Percentiles rank a stretch among this genome's conserved stretches.
These are phyloP conservation scores for Oryza meridionalis DNA, from an alignment of 176 grass and related monocot genomes.

Conservation along the genomic window DNA sequence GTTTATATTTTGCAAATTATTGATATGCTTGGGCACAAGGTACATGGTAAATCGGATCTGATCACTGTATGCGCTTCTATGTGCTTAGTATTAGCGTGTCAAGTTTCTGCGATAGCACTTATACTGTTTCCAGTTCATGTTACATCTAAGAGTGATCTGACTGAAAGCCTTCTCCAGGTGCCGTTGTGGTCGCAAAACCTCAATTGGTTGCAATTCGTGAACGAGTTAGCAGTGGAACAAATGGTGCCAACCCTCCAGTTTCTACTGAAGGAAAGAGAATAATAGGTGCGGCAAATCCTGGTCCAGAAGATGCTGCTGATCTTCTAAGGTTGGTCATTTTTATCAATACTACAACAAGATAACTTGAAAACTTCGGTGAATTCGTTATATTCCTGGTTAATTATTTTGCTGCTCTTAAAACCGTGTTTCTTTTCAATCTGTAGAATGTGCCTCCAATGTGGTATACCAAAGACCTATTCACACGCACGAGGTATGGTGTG, in stretches of 20 bases:
- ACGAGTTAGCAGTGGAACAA: slow-evolving; percentile 68
- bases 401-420: background rate
- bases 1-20: background rate
- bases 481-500: slow-evolving; percentile 76
- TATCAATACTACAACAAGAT: background rate
- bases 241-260: slow-evolving; percentile 32
- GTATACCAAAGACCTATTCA: slow-evolving; percentile 89
- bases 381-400: background rate
- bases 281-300: slow-evolving; percentile 81
- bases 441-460: slow-evolving; percentile 89
- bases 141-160: slow-evolving; percentile 2
- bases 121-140: slow-evolving; percentile 25
- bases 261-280: slow-evolving; percentile 62
- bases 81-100: background rate
- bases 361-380: background rate
- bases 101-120: background rate
- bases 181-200: slow-evolving; percentile 78
- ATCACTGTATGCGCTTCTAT: background rate
- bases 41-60: background rate
- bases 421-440: background rate
- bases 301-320: slow-evolving; percentile 83
- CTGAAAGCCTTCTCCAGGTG: slow-evolving; percentile 53
- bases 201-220: slow-evolving; percentile 79
- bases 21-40: background rate
- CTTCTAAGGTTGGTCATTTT: slow-evolving; percentile 68